Conservation (phyloP, 257 asterid genomes). For the Nicotiana obtusifolia region DNA sequence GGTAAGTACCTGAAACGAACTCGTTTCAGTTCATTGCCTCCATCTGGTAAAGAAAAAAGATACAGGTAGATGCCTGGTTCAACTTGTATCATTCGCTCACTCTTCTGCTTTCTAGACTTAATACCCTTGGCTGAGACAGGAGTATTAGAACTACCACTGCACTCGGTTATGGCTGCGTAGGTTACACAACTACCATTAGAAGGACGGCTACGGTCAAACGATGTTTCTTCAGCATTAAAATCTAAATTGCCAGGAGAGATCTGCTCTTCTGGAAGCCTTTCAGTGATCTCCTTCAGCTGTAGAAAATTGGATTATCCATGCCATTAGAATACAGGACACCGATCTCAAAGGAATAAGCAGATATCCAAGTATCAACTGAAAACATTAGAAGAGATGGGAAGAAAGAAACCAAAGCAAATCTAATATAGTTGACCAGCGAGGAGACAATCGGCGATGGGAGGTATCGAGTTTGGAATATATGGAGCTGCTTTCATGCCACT, state of each 20-base stretch:
- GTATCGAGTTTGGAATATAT: too few species aligned
- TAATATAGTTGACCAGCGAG: not conserved
- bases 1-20: conserved; percentile 86
- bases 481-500: not conserved
- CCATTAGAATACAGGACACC: conserved; percentile 3
- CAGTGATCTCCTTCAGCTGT: conserved; percentile 73
- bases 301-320: not conserved
- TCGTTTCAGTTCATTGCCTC: conserved; percentile 66
- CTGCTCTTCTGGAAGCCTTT: conserved; percentile 35
- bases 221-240: conserved; percentile 19
- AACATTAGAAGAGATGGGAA: not conserved
- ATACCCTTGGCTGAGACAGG: conserved; percentile 31
- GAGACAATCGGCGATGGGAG: not conserved
- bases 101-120: conserved; percentile 40
- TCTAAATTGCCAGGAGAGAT: conserved; percentile 23
- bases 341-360: not conserved
- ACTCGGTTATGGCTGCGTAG: conserved; percentile 28
- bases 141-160: conserved; percentile 31
- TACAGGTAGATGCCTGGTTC: conserved; percentile 82
- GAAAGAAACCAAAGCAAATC: not conserved
- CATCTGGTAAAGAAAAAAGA: conserved; percentile 45
- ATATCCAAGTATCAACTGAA: not conserved
- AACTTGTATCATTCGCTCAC: conserved; percentile 57
- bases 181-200: conserved; percentile 37
- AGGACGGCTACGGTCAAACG: conserved; percentile 20